Evolutionary conservation across 345 rosid genomes (phyloP).

Genomic region (Cardamine resedifolia): DNA sequence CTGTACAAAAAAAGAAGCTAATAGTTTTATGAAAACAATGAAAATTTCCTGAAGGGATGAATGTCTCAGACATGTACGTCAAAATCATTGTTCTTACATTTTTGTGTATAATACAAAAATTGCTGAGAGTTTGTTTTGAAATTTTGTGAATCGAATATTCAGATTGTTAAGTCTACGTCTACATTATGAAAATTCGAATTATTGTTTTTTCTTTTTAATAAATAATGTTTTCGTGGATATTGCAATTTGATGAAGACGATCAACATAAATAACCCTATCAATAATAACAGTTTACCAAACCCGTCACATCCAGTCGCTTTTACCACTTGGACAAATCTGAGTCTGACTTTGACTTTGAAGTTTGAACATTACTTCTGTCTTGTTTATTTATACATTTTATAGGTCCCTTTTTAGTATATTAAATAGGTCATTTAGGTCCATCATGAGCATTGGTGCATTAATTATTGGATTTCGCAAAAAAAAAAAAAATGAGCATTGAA

Average conservation of each 20-base stretch:
- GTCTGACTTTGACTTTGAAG: slow-evolving; percentile 38
- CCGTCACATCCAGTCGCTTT: slow-evolving; percentile 30
- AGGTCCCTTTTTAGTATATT: not conserved
- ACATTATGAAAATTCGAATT: slow-evolving; percentile 20
- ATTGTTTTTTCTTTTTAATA: not conserved
- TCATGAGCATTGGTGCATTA: slow-evolving; percentile 36
- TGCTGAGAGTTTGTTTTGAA: slow-evolving; percentile 16
- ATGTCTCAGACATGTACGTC: slow-evolving; percentile 37
- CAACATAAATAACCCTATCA: slow-evolving; percentile 17
- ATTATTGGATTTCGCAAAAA: not conserved
- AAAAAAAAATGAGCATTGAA: slow-evolving; percentile 10
- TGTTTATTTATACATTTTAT: slow-evolving; percentile 27
- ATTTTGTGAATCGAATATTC: slow-evolving; percentile 33
- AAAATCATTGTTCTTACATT: slow-evolving; percentile 30
- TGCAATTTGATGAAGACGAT: slow-evolving; percentile 4
- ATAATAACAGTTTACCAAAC: slow-evolving; percentile 29
- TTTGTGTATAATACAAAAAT: slow-evolving; percentile 29
- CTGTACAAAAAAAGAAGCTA: slow-evolving; percentile 5
- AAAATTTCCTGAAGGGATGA: slow-evolving; percentile 31
- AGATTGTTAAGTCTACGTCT: slow-evolving; percentile 32
- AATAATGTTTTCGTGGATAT: not conserved
- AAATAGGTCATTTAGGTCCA: slow-evolving; percentile 34
- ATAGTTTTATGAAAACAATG: slow-evolving; percentile 36
- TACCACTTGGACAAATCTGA: slow-evolving; percentile 34
- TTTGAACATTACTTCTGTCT: slow-evolving; percentile 39